These are phyloP conservation scores for Cornus controversa DNA, from an alignment of 148 eudicot genomes.

Conservation along the genomic window DNA sequence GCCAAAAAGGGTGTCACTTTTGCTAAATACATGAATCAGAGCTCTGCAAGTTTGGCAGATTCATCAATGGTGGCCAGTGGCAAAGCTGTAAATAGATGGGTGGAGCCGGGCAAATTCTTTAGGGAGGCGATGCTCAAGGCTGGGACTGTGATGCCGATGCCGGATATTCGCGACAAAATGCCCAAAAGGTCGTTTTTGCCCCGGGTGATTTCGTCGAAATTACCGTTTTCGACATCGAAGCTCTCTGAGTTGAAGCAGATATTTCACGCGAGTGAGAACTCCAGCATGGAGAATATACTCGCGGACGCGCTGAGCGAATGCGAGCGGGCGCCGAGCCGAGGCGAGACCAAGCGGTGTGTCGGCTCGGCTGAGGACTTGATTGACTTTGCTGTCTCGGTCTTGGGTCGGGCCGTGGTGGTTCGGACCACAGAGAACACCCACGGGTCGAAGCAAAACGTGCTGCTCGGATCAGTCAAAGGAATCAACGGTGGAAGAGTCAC, in stretches of 20 bases:
- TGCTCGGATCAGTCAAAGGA: slow-evolving; percentile 64
- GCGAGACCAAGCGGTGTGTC: slow-evolving; percentile 77
- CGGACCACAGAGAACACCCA: slow-evolving; percentile 51
- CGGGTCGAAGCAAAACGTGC: slow-evolving; percentile 47
- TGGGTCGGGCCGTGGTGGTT: slow-evolving; percentile 55
- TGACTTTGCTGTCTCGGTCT: slow-evolving; percentile 67
- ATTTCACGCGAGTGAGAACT: slow-evolving; percentile 68
- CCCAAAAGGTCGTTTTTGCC: slow-evolving; percentile 87
- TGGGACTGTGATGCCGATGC: slow-evolving; percentile 83
- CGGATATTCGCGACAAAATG: slow-evolving; percentile 85
- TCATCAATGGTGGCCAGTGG: slow-evolving; percentile 19
- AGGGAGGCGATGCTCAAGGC: slow-evolving; percentile 56
- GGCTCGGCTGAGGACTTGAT: slow-evolving; percentile 83
- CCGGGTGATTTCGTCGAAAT: slow-evolving; percentile 49
- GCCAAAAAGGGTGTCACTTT: slow-evolving; percentile 44
- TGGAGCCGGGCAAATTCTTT: slow-evolving; percentile 84
- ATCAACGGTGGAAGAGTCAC: slow-evolving; percentile 78
- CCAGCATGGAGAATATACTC: slow-evolving; percentile 56
- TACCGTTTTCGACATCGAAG: slow-evolving; percentile 63
- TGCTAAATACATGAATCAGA: slow-evolving; percentile 34
- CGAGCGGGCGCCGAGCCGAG: slow-evolving; percentile 65
- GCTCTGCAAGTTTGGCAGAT: background rate
- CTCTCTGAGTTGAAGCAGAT: slow-evolving; percentile 39
- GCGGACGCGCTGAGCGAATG: slow-evolving; percentile 56
- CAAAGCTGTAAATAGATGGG: slow-evolving; percentile 49